Evolutionary conservation across 306 rosid species (phyloP).

Genomic region (Luffa acutangula): DNA sequence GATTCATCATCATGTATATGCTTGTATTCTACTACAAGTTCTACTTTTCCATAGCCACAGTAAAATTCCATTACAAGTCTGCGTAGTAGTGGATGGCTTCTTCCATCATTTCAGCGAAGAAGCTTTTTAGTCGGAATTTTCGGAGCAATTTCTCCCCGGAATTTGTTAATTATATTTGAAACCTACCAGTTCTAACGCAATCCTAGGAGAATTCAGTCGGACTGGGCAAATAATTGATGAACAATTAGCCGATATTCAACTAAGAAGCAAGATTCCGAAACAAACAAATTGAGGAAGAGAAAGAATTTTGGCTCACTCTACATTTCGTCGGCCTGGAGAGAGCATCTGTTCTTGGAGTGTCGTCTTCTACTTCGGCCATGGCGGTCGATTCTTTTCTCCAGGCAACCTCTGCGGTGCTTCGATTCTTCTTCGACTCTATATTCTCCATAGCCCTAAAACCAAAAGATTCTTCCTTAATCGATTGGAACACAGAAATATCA

Average conservation of each 20-base stretch:
- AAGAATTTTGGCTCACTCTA: not conserved
- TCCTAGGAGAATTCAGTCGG: not conserved
- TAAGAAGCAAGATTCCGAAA: not conserved
- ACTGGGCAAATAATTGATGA: not conserved
- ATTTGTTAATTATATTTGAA: not conserved
- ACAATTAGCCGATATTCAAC: not conserved
- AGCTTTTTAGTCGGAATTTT: not conserved
- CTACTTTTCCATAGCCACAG: not conserved
- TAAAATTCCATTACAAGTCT: not conserved
- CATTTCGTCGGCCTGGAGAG: not conserved
- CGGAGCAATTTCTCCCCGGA: not conserved
- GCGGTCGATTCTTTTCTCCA: constrained; percentile 4
- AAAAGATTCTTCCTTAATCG: constrained; percentile 1
- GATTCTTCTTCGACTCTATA: not conserved
- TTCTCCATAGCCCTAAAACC: not conserved
- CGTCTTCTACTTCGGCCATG: not conserved
- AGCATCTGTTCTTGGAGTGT: constrained; percentile 4
- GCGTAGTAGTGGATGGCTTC: not conserved
- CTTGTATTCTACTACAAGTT: not conserved
- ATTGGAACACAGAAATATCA: not conserved
- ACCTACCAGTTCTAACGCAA: not conserved
- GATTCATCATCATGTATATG: not conserved
- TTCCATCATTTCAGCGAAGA: not conserved
- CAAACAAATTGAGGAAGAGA: not conserved
- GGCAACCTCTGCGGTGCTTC: not conserved